These are phyloP conservation scores for Omphalotus olearius DNA, from an alignment of 1,284 basidiomycete species.

Conservation along the genomic window DNA sequence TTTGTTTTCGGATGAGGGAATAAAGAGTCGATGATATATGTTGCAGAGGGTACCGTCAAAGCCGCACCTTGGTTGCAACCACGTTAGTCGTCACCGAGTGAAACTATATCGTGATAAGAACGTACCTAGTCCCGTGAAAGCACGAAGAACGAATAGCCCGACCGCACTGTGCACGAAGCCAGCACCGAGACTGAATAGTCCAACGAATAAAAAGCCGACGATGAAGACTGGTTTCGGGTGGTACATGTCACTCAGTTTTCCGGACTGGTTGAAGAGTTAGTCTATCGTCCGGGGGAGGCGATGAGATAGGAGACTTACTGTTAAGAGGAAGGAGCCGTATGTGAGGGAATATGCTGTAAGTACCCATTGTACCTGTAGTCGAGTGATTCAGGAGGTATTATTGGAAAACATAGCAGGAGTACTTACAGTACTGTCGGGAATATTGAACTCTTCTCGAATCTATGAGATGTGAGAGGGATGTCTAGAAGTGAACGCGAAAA, in stretches of 20 bases:
- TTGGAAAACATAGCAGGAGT: too few species aligned
- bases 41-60: constrained; percentile 1
- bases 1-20: not conserved
- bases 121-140: not conserved
- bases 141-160: not conserved
- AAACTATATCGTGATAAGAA: not conserved
- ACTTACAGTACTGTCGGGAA: too few species aligned
- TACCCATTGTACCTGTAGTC: constrained; percentile 4
- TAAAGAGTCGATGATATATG: not conserved
- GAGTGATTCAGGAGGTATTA: constrained; percentile 2
- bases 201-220: not conserved
- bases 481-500: too few species aligned
- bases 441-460: too few species aligned
- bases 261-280: not conserved
- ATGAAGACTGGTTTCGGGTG: constrained; percentile 5
- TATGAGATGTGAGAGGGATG: too few species aligned
- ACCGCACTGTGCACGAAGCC: not conserved
- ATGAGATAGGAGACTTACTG: not conserved
- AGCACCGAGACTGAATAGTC: not conserved
- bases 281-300: not conserved
- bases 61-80: not conserved
- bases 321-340: not conserved
- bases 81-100: not conserved
- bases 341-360: constrained; percentile 1
- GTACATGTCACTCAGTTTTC: not conserved